Evolutionary conservation across 768 basidiomycete species (phyloP).

Genomic region (Lepiota brunneoincarnata): DNA sequence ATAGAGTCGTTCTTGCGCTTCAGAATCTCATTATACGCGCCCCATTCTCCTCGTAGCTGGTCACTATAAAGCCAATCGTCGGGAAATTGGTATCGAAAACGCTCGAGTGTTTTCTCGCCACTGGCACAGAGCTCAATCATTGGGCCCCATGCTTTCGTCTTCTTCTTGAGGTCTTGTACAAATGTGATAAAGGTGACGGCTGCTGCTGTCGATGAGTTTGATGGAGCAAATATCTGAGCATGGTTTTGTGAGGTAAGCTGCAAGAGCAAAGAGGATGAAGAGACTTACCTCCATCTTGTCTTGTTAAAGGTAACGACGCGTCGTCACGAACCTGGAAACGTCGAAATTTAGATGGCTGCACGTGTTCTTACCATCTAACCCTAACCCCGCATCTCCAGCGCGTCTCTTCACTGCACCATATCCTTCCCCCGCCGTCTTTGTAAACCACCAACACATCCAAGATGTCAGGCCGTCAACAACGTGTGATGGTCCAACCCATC

Average conservation of each 20-base stretch:
- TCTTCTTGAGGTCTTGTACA: conserved; percentile 97
- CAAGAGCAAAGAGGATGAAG: neutral
- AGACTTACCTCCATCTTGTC: conserved; percentile 41
- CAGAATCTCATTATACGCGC: conserved; percentile 96
- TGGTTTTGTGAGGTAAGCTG: conserved; percentile 10
- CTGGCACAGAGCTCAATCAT: conserved; percentile 93
- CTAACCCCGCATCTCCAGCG: conserved; percentile 3
- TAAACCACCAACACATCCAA: conserved; percentile 21
- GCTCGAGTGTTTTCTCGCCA: conserved; percentile 96
- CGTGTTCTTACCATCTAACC: conserved; percentile 16
- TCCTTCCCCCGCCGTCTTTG: conserved; percentile 13
- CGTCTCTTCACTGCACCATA: conserved; percentile 13
- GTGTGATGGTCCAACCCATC: conserved; percentile 99
- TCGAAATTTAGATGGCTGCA: conserved; percentile 20
- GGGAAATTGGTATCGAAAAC: conserved; percentile 95
- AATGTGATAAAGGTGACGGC: conserved; percentile 99
- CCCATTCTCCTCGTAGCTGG: conserved; percentile 97
- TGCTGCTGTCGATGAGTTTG: conserved; percentile 92
- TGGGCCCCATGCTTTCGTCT: conserved; percentile 94
- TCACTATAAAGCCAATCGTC: conserved; percentile 99
- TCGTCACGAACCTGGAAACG: conserved; percentile 22
- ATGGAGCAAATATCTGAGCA: conserved; percentile 61
- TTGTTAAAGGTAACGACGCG: conserved; percentile 32
- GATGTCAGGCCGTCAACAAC: conserved; percentile 92
- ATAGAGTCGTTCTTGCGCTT: conserved; percentile 98